Percentiles rank a stretch among this genome's conserved stretches.
These are phyloP conservation scores for Meyerozyma athensensis DNA, from an alignment of 1,139 yeast species.

Conservation along the genomic window DNA sequence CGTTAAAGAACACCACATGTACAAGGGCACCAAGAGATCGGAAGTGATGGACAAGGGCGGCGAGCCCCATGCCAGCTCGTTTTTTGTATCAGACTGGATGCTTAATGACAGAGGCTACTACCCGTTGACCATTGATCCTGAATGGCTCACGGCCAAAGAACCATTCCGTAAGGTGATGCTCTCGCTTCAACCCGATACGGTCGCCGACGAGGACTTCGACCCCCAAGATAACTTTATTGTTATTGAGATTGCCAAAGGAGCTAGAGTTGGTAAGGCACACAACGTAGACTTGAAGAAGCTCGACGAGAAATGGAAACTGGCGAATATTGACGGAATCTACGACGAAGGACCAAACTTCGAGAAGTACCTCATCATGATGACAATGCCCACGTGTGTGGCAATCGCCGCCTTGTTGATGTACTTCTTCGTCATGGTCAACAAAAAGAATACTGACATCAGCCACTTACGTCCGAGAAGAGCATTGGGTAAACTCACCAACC, in stretches of 20 bases:
- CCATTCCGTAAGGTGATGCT: slow-evolving; percentile 47
- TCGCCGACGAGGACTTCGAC: slow-evolving; percentile 63
- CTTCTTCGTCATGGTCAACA: slow-evolving; percentile 52
- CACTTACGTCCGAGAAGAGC: slow-evolving; percentile 49
- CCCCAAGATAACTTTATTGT: slow-evolving; percentile 47
- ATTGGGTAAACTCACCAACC: slow-evolving; percentile 36
- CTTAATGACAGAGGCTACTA: slow-evolving; percentile 58
- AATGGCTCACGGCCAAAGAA: slow-evolving; percentile 50
- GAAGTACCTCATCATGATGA: slow-evolving; percentile 59
- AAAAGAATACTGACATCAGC: slow-evolving; percentile 37
- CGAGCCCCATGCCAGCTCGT: slow-evolving; percentile 40
- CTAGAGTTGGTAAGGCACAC: slow-evolving; percentile 56
- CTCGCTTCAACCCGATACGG: slow-evolving; percentile 67
- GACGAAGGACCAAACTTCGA: slow-evolving; percentile 61
- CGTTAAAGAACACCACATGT: slow-evolving; percentile 49
- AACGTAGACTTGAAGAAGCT: slow-evolving; percentile 47
- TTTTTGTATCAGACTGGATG: slow-evolving; percentile 70
- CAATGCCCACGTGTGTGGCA: slow-evolving; percentile 71
- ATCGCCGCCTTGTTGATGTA: slow-evolving; percentile 60
- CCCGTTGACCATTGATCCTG: slow-evolving; percentile 54
- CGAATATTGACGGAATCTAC: slow-evolving; percentile 34
- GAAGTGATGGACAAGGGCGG: slow-evolving; percentile 38
- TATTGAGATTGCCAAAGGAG: slow-evolving; percentile 51
- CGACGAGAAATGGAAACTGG: slow-evolving; percentile 30
- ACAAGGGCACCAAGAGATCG: slow-evolving; percentile 52